Percentiles rank a stretch among this genome's conserved stretches.
phyloP scores from a whole-genome alignment of 2,329 filamentous ascomycete species.

The Thielaviopsis populi region DNA sequence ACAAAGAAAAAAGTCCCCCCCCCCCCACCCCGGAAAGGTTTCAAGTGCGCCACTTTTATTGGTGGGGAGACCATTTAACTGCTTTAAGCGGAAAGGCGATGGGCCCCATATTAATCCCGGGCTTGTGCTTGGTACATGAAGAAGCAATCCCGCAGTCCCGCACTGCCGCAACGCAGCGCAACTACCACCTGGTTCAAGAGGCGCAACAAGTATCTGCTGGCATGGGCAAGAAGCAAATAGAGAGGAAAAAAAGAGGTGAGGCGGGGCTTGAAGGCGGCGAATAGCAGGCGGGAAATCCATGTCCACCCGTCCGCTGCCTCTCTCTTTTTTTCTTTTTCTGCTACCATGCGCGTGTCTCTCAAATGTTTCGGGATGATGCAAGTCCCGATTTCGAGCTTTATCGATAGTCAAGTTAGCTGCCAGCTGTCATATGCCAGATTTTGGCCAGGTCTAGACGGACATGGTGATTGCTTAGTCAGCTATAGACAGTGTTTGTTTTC shows the following conservation, averaged over 20 bases:
- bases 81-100: conserved; percentile 3
- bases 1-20: background rate
- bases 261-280: background rate
- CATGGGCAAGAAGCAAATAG: background rate
- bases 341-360: background rate
- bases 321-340: background rate
- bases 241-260: background rate
- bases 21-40: background rate
- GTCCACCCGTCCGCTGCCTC: background rate
- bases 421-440: background rate
- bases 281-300: background rate
- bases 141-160: background rate
- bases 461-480: background rate
- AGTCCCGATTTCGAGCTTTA: background rate
- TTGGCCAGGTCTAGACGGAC: background rate
- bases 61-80: conserved; percentile 9
- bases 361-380: background rate
- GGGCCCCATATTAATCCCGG: conserved; percentile 5
- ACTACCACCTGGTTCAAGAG: background rate
- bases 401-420: background rate
- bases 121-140: background rate
- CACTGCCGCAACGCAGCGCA: background rate
- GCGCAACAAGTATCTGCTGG: background rate
- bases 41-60: background rate
- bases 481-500: background rate